Base-by-base conservation (phyloP, 495 filamentous ascomycete species). In the Aspergillus biplanus region DNA sequence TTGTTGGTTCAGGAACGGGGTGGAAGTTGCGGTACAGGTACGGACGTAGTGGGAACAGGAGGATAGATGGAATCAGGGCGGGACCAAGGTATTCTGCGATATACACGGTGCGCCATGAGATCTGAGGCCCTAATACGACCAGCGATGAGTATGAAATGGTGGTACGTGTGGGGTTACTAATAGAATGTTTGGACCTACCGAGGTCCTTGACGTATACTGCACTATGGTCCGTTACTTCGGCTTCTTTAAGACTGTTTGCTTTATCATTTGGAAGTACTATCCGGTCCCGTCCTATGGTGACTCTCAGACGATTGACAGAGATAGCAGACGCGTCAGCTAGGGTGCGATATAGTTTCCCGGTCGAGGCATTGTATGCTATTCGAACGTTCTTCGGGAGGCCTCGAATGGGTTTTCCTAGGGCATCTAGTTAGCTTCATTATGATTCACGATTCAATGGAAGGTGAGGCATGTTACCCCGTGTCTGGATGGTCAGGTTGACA, bases 81-180 rank as follows among this genome's bases (percentile, higher is more conserved):
- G 95, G 95, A 8, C 95, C 95, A 60, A 92, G 79, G 77, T 99
- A 99, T 81, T 99, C 95, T 74, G 97, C 86, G 61, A 96, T 76
- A 80, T 93, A 99, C 69, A 97, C 96, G 56, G 92, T 93, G 63
- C 88, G 89, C 95, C 95, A 99, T 54, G 86, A 86, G 60, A 97
- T 90, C 76, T 99, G 95, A 35, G 89, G 89, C 52, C 95, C 94
- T 97, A 64, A 27, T 27, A 27, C 21, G 21, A 27, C 21, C 21
- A 27, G 21, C 2, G 21, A 27, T 27, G 33, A 65, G 1, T 7
- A 21, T 33, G 18, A 4, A n/a, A 50, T 21, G 35, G 52, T 15
- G 32, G n/a, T 11, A 42, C 56, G n/a, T 18, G 15, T 35, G 52
- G 3, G 37, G 62, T 15, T 15, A 47, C 3, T 12, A 34, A 3